Base-by-base conservation (phyloP, 2,329 filamentous ascomycete genomes). In the Fusarium torulosum region DNA sequence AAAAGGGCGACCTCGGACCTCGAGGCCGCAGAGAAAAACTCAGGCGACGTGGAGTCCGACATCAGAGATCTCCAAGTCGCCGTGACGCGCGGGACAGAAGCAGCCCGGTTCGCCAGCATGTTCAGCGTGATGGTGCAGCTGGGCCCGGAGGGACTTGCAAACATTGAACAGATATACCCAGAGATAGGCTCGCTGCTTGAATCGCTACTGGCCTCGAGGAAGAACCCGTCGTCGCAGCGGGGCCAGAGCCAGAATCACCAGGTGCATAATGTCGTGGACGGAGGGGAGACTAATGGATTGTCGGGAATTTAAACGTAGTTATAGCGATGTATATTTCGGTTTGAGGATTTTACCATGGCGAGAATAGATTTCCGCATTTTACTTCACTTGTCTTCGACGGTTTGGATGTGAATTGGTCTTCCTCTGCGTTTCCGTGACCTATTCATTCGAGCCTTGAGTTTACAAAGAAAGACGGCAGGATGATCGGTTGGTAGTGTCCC, bases 131-230 rank as follows among this genome's bases (percentile, higher is more conserved):
- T 74, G 59, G 72, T 74, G 46, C 72, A 71, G 50, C 35, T 74
- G 27, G 72, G 72, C 7, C 72, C 72, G 5, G 69, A 68, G 42
- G 72, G 72, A 15, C 41, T 74, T 38, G 70, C 69, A 29, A 72
- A 60, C 44, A 72, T 74, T 53, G 72, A 74, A 66, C 63, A 70
- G 37, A 73, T 74, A 72, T 74, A 74, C 70, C 72, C 72, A 25
- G 72, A 74, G 69, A 74, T 74, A 55, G 72, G 70, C 33, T 72
- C 72, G 20, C 50, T 74, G 44, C 60, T 74, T 25, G 72, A 74
- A 42, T 69, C 67, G 41, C 47, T 74, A 38, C 64, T 74, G 6
- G 69, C 54, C 10, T 61, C 70, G n/a, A 68, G 59, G 55, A 63
- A 66, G 15, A 67, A 53, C 23, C 45, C 59, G 19, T 35, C 59